A percentile compares a stretch with the other conserved stretches of the same genome.
phyloP scores from a whole-genome alignment of 306 rosid species.

The Bauhinia variegata region DNA sequence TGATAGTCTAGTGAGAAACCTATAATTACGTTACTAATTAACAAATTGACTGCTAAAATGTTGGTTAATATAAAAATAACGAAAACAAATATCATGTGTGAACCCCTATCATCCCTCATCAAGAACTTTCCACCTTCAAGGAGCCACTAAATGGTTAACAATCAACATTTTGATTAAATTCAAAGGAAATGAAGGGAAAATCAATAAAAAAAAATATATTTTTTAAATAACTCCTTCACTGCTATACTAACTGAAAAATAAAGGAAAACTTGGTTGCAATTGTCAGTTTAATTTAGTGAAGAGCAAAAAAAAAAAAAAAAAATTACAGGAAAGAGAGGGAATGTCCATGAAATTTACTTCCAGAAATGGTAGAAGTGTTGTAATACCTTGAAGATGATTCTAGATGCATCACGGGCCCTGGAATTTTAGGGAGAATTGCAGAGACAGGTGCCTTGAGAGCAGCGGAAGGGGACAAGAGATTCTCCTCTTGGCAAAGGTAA shows the following conservation, averaged over 20 bases:
- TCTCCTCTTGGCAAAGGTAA: conserved; percentile 61
- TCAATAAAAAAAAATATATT: too few relatives aligned
- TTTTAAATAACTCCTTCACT: background rate
- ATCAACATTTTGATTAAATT: too few relatives aligned
- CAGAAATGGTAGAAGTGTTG: background rate
- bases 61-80: too few relatives aligned
- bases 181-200: too few relatives aligned
- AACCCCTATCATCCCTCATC: too few relatives aligned
- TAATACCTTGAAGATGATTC: conserved; percentile 80
- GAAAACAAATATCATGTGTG: too few relatives aligned
- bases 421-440: conserved; percentile 43
- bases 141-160: too few relatives aligned
- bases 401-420: conserved; percentile 59
- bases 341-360: background rate
- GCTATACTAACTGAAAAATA: background rate
- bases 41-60: background rate
- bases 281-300: too few relatives aligned
- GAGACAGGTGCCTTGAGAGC: conserved; percentile 76
- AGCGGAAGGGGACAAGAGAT: conserved; percentile 61
- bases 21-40: too few relatives aligned
- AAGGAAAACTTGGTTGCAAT: conserved; percentile 5
- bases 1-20: too few relatives aligned
- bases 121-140: too few relatives aligned
- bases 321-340: background rate
- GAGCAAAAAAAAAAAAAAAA: too few relatives aligned